These are phyloP conservation scores for Fusarium sororula DNA, from an alignment of 2,329 filamentous ascomycete genomes.

Conservation along the genomic window DNA sequence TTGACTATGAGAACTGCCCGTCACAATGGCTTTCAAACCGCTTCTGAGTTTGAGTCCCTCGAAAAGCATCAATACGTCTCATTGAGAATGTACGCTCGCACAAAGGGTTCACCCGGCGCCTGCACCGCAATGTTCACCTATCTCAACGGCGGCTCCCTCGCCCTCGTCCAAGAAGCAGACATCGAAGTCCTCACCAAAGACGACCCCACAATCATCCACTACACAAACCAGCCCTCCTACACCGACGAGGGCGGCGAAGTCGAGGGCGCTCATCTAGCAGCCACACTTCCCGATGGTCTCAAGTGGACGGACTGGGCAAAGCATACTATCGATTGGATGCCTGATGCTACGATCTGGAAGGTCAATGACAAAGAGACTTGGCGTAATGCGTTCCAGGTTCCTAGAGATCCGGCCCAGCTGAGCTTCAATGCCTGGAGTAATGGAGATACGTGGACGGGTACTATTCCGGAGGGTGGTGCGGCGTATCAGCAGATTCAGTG, in stretches of 20 bases:
- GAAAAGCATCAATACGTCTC: constrained; percentile 42
- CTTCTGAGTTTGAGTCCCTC: constrained; percentile 56
- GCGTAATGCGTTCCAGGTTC: constrained; percentile 63
- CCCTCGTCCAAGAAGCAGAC: constrained; percentile 58
- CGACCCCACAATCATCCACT: constrained; percentile 54
- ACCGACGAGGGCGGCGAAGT: constrained; percentile 55
- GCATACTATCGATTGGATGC: constrained; percentile 68
- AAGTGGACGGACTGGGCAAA: constrained; percentile 64
- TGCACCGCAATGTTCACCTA: constrained; percentile 64
- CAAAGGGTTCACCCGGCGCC: constrained; percentile 55
- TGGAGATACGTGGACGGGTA: constrained; percentile 64
- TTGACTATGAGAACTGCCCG: constrained; percentile 58
- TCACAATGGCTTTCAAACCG: constrained; percentile 53
- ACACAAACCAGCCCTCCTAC: constrained; percentile 67
- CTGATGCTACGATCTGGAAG: constrained; percentile 62
- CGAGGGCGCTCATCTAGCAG: constrained; percentile 54
- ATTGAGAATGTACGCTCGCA: constrained; percentile 59
- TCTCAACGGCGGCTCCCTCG: constrained; percentile 46
- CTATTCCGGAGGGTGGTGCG: constrained; percentile 58
- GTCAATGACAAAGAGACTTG: constrained; percentile 59
- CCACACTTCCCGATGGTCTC: constrained; percentile 52
- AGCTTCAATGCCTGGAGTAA: constrained; percentile 69
- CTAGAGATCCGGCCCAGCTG: constrained; percentile 58
- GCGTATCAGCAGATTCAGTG: constrained; percentile 68
- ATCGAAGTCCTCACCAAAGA: constrained; percentile 61